Conservation (phyloP, 805 yeast genomes). For the Kodamaea jinghongensis region DNA sequence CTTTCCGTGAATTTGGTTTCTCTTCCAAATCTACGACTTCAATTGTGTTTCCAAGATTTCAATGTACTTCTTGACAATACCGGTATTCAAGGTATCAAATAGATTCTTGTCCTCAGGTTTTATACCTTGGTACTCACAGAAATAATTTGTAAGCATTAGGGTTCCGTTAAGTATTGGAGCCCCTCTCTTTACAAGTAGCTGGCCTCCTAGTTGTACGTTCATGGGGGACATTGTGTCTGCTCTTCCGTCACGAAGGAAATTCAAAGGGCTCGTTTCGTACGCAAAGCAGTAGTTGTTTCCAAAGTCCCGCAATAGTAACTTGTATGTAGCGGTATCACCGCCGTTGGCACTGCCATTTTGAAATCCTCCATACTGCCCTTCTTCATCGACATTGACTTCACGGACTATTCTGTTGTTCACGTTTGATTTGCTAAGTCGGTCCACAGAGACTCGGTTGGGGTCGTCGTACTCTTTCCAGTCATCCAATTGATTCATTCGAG, state of each 20-base stretch:
- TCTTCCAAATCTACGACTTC: no score
- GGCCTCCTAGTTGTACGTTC: constrained; percentile 46
- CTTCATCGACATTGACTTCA: constrained; percentile 48
- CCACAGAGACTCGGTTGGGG: constrained; percentile 59
- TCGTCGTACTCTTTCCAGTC: constrained; percentile 50
- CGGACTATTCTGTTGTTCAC: constrained; percentile 34
- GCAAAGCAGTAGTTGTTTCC: constrained; percentile 53
- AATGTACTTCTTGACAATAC: constrained; percentile 37
- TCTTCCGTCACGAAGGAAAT: constrained; percentile 39
- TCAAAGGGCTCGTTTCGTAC: constrained; percentile 49
- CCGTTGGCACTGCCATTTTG: not conserved
- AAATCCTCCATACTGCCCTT: constrained; percentile 16
- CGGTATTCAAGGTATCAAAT: constrained; percentile 30
- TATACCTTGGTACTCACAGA: constrained; percentile 33
- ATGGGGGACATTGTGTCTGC: constrained; percentile 29
- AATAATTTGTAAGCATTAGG: constrained; percentile 31
- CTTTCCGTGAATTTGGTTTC: no score
- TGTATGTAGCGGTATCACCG: constrained; percentile 35
- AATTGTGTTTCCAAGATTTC: constrained; percentile 33
- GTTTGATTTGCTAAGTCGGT: constrained; percentile 39
- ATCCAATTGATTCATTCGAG: constrained; percentile 54
- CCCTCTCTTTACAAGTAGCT: constrained; percentile 48
- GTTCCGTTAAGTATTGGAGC: constrained; percentile 49
- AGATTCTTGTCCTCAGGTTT: constrained; percentile 22
- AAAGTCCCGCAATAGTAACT: constrained; percentile 56